These are phyloP conservation scores for Pseudopithomyces maydicus DNA, from an alignment of 2,329 filamentous ascomycete genomes.

Conservation along the genomic window DNA sequence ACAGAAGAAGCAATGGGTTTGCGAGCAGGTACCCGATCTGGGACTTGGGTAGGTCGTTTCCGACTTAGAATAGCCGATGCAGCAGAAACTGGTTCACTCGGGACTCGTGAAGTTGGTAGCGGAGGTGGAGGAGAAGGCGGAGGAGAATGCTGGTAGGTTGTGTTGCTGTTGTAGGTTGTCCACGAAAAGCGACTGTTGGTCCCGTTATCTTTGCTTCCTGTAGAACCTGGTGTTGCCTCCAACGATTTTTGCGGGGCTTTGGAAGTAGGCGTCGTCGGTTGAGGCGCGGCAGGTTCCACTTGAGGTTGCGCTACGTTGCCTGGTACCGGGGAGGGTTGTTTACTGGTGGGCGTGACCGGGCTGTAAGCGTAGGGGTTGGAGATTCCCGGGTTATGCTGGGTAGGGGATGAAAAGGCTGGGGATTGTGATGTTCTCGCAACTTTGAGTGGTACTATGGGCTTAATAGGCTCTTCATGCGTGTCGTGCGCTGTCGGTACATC, in stretches of 20 bases:
- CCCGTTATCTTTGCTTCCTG: constrained; percentile 24
- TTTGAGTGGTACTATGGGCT: constrained; percentile 51
- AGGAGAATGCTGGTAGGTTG: constrained; percentile 49
- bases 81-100: constrained; percentile 32
- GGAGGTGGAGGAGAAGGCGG: constrained; percentile 49
- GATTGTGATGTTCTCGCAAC: constrained; percentile 44
- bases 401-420: constrained; percentile 39
- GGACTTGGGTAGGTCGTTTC: constrained; percentile 35
- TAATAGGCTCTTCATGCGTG: constrained; percentile 46
- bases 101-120: constrained; percentile 33
- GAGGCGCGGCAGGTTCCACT: constrained; percentile 21
- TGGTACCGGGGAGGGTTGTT: constrained; percentile 17
- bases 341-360: constrained; percentile 34
- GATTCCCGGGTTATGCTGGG: constrained; percentile 26
- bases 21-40: constrained; percentile 30
- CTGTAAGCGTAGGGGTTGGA: constrained; percentile 31
- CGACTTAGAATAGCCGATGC: constrained; percentile 38
- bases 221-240: constrained; percentile 28
- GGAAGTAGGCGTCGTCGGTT: constrained; percentile 32
- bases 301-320: constrained; percentile 18
- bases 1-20: constrained; percentile 31
- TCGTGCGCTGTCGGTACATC: constrained; percentile 25
- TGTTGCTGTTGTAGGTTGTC: constrained; percentile 42
- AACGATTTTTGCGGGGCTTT: constrained; percentile 23
- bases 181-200: constrained; percentile 34